Evolutionary conservation across 306 rosid genomes (phyloP).

Genomic region (Arachis stenosperma): DNA sequence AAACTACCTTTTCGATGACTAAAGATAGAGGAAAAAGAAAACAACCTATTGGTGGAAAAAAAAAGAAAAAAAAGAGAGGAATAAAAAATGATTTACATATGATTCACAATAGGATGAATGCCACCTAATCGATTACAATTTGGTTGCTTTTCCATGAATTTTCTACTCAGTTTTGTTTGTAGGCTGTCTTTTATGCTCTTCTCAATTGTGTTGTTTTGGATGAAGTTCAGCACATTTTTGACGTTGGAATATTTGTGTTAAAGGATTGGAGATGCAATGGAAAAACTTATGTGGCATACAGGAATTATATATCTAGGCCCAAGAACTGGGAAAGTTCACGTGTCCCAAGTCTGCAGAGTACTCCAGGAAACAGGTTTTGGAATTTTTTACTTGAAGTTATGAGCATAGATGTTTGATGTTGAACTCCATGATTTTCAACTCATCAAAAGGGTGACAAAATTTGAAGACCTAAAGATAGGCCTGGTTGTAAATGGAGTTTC

Average conservation of each 20-base stretch:
- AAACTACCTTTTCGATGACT: not conserved
- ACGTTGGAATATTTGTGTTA: conserved; percentile 39
- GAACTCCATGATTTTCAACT: conserved; percentile 1
- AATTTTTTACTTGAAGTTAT: conserved; percentile 35
- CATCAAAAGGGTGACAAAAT: not conserved
- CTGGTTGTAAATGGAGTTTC: conserved; percentile 11
- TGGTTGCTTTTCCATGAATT: not conserved
- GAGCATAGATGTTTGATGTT: conserved; percentile 30
- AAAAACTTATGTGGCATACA: conserved; percentile 86
- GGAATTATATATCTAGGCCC: conserved; percentile 74
- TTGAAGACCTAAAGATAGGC: not conserved
- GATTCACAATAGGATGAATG: not conserved
- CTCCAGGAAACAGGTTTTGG: conserved; percentile 97
- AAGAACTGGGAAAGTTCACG: conserved; percentile 75
- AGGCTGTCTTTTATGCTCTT: not conserved
- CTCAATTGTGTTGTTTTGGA: conserved; percentile 4
- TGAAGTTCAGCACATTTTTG: conserved; percentile 17
- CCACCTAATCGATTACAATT: too few relatives aligned
- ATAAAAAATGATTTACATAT: not conserved
- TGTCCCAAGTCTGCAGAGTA: conserved; percentile 69
- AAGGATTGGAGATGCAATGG: conserved; percentile 97
- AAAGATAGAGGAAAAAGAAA: not conserved
- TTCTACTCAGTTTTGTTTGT: conserved; percentile 10
- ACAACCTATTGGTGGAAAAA: not conserved
- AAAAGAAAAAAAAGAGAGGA: not conserved